Conservation (phyloP, 768 basidiomycete genomes). For the Kwoniella bestiolae region DNA sequence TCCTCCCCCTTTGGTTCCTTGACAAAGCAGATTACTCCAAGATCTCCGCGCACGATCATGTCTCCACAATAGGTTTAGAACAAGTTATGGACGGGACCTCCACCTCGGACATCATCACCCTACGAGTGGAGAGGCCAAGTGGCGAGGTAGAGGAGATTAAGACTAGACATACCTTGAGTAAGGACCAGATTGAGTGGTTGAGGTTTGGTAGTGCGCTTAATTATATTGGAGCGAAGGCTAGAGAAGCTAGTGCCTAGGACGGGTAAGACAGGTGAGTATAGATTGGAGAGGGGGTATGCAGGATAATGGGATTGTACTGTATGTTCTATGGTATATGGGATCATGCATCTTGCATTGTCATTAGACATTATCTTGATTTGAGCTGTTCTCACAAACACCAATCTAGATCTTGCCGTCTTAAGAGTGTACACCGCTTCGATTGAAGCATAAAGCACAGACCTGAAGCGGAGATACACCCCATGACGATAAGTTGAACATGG, state of each 20-base stretch:
- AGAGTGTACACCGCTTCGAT: too few species aligned
- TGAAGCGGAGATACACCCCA: too few species aligned
- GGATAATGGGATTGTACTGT: neutral
- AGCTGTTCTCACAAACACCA: too few species aligned
- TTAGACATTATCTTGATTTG: neutral
- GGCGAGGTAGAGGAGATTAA: slow-evolving; percentile 71
- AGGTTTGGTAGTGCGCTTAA: slow-evolving; percentile 87
- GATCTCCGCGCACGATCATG: slow-evolving; percentile 74
- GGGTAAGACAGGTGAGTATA: neutral
- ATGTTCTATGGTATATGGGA: neutral
- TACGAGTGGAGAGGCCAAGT: slow-evolving; percentile 70
- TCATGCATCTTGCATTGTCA: neutral
- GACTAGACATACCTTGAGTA: slow-evolving; percentile 86
- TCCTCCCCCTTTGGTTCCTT: slow-evolving; percentile 91
- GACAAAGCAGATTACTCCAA: slow-evolving; percentile 82
- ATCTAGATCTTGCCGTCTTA: too few species aligned
- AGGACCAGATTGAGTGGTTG: slow-evolving; percentile 89
- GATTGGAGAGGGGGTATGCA: slow-evolving; percentile 1
- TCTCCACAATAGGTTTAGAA: slow-evolving; percentile 82
- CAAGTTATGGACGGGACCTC: slow-evolving; percentile 61
- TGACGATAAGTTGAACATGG: too few species aligned
- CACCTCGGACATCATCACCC: slow-evolving; percentile 60
- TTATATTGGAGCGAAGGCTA: slow-evolving; percentile 63
- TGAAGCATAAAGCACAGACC: too few species aligned
- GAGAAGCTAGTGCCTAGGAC: slow-evolving; percentile 19